A percentile compares a stretch with the other conserved stretches of the same genome.
These are phyloP conservation scores for Ustilago shanxiensis DNA, from an alignment of 1,284 basidiomycete genomes.

Conservation along the genomic window DNA sequence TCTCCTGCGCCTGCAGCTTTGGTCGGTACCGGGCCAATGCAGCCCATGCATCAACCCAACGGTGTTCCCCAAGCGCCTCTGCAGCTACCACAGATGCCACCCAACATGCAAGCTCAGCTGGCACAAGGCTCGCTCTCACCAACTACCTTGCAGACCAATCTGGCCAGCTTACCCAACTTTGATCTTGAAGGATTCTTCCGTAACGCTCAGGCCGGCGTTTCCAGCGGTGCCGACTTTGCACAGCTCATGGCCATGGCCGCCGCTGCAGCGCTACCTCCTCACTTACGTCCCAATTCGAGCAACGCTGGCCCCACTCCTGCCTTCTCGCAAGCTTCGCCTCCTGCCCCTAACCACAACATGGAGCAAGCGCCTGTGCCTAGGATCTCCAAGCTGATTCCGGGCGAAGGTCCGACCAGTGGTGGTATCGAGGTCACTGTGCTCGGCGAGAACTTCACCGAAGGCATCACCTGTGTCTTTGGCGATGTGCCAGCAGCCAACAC, in stretches of 20 bases:
- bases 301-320: slow-evolving; percentile 6
- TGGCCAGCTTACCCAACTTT: slow-evolving; percentile 62
- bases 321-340: slow-evolving; percentile 31
- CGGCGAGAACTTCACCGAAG: slow-evolving; percentile 78
- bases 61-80: slow-evolving; percentile 15
- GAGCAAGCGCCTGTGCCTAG: slow-evolving; percentile 59
- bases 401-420: slow-evolving; percentile 82
- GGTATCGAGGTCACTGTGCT: slow-evolving; percentile 95
- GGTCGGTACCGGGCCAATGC: slow-evolving; percentile 14
- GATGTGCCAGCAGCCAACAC: slow-evolving; percentile 84
- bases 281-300: slow-evolving; percentile 29
- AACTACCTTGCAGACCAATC: slow-evolving; percentile 54
- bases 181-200: slow-evolving; percentile 63
- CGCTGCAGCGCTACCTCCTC: slow-evolving; percentile 40
- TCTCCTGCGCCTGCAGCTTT: slow-evolving; percentile 31
- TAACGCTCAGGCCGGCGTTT: slow-evolving; percentile 49
- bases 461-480: slow-evolving; percentile 84
- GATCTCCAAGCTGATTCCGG: slow-evolving; percentile 76
- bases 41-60: slow-evolving; percentile 24
- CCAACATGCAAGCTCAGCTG: slow-evolving; percentile 47
- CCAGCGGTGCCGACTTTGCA: slow-evolving; percentile 70
- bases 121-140: slow-evolving; percentile 62
- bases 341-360: slow-evolving; percentile 38
- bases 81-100: slow-evolving; percentile 33
- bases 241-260: slow-evolving; percentile 76